Evolutionary conservation across 768 basidiomycete genomes (phyloP).

Genomic region (Butyriboletus loyo): DNA sequence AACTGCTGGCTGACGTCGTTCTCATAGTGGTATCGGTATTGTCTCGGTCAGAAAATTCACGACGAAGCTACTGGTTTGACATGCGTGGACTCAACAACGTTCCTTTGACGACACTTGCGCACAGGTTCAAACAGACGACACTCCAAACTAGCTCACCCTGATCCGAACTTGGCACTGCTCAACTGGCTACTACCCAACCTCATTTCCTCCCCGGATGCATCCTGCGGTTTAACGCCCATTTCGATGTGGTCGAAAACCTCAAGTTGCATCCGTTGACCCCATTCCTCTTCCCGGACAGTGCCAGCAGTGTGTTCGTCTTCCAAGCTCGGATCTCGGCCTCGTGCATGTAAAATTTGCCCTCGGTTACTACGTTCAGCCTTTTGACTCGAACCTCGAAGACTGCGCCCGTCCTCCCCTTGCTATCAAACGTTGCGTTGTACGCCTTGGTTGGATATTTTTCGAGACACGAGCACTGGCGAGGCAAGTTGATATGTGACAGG

Average conservation of each 20-base stretch:
- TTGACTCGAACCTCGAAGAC: not conserved
- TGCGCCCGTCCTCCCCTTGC: not conserved
- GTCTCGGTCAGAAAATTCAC: slow-evolving; percentile 11
- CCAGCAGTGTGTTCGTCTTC: slow-evolving; percentile 10
- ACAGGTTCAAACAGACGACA: slow-evolving; percentile 11
- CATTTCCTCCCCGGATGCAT: slow-evolving; percentile 4
- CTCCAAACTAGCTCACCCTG: slow-evolving; percentile 10
- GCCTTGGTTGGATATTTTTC: not conserved
- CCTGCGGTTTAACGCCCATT: slow-evolving; percentile 1
- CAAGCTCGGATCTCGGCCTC: slow-evolving; percentile 10
- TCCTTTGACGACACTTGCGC: slow-evolving; percentile 9
- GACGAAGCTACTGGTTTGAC: slow-evolving; percentile 1
- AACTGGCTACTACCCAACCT: not conserved
- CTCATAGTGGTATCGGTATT: slow-evolving; percentile 1
- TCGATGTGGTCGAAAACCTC: slow-evolving; percentile 11
- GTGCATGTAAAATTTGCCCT: slow-evolving; percentile 5
- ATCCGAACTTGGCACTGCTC: slow-evolving; percentile 7
- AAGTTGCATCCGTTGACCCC: slow-evolving; percentile 3
- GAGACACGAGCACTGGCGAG: not conserved
- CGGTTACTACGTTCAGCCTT: not conserved
- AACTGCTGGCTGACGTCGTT: not conserved
- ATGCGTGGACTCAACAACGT: slow-evolving; percentile 8
- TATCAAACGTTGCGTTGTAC: not conserved
- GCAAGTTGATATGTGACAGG: slow-evolving; percentile 1
- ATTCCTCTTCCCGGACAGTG: not conserved